These are phyloP conservation scores for Beauveria sp. DNA, from an alignment of 2,329 filamentous ascomycete species.

Conservation along the genomic window DNA sequence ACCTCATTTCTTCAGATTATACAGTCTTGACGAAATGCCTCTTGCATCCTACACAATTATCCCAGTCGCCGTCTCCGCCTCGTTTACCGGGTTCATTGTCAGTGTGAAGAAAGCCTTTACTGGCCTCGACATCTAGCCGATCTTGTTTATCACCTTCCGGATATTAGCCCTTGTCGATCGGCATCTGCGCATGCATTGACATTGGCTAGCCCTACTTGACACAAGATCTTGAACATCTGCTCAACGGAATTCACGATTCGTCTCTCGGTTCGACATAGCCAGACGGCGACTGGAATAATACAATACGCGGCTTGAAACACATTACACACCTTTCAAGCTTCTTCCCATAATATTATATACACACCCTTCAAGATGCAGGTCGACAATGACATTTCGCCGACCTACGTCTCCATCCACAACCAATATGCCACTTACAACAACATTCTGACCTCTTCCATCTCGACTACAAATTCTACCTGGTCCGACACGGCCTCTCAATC, in stretches of 20 bases:
- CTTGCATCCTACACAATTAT: conserved; percentile 41
- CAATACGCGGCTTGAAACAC: conserved; percentile 23
- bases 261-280: conserved; percentile 42
- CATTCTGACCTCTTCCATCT: conserved; percentile 66
- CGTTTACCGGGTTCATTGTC: conserved; percentile 52
- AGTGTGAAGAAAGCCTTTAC: conserved; percentile 41
- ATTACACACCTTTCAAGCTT: conserved; percentile 19
- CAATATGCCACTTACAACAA: conserved; percentile 57
- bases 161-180: conserved; percentile 32
- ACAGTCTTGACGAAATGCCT: conserved; percentile 46
- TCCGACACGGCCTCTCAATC: conserved; percentile 64
- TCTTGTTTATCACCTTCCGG: conserved; percentile 28
- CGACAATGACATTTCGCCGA: conserved; percentile 45
- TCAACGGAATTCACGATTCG: conserved; percentile 28
- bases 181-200: conserved; percentile 28
- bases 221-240: conserved; percentile 25
- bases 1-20: conserved; percentile 19
- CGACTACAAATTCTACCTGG: conserved; percentile 71
- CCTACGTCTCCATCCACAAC: conserved; percentile 37
- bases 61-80: conserved; percentile 57
- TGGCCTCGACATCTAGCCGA: conserved; percentile 34
- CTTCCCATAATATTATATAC: conserved; percentile 19
- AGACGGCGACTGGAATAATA: conserved; percentile 48
- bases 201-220: conserved; percentile 29
- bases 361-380: conserved; percentile 49